phyloP scores from a whole-genome alignment of 192 early-diverging fungal genomes.

The Gryganskiella cystojenkinii region DNA sequence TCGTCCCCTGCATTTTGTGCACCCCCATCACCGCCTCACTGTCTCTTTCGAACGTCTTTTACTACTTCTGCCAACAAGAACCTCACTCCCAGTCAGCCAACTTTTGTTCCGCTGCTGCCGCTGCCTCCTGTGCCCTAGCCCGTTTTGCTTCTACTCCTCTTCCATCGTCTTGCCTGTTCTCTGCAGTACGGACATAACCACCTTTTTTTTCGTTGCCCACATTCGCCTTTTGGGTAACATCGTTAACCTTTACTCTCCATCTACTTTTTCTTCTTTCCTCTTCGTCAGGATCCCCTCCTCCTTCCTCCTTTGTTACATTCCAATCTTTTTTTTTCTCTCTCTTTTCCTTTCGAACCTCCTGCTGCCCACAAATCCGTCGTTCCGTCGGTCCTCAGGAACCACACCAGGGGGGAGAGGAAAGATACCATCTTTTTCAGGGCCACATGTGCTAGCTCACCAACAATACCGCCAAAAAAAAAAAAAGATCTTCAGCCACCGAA shows the following conservation, averaged over 20 bases:
- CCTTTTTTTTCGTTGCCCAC: not conserved
- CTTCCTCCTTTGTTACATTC: not conserved
- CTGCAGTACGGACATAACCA: too few relatives aligned
- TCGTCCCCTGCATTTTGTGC: constrained; percentile 1
- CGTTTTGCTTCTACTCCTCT: too few relatives aligned
- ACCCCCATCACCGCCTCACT: not conserved
- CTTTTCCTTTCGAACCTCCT: constrained; percentile 2
- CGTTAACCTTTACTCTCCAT: not conserved
- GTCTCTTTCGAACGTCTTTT: not conserved
- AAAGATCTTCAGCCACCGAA: not conserved
- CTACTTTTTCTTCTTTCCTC: not conserved
- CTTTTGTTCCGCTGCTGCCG: too few relatives aligned
- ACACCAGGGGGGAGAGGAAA: too few relatives aligned
- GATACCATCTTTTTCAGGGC: too few relatives aligned
- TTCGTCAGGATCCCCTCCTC: not conserved
- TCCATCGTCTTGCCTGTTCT: too few relatives aligned
- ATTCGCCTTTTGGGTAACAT: not conserved
- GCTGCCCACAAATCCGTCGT: not conserved
- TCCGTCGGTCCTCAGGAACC: not conserved
- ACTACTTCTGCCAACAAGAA: not conserved
- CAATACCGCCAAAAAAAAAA: too few relatives aligned
- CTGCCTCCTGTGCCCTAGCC: too few relatives aligned
- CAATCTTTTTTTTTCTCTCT: not conserved
- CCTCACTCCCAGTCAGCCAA: not conserved
- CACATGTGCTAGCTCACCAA: too few relatives aligned